These are phyloP conservation scores for Juncus inflexus DNA, from an alignment of 176 grass and related monocot genomes.

Conservation along the genomic window DNA sequence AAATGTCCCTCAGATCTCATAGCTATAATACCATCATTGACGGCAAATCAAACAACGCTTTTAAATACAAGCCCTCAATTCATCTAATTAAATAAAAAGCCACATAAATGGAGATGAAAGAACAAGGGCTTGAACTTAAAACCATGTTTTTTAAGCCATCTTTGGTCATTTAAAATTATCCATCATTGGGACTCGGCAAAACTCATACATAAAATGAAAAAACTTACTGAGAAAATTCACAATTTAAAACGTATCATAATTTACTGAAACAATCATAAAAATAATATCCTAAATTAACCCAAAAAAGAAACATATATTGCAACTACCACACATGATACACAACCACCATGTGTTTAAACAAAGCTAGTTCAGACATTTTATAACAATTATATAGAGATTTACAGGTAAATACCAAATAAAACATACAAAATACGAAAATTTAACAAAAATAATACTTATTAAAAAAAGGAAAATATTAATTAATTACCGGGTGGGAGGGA, in stretches of 20 bases:
- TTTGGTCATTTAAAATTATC: slow-evolving; percentile 37
- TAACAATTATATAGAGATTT: too few relatives aligned
- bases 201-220: background rate
- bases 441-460: background rate
- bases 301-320: background rate
- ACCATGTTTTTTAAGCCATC: slow-evolving; percentile 32
- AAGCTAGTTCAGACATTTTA: too few relatives aligned
- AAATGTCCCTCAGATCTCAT: slow-evolving; percentile 68
- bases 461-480: too few relatives aligned
- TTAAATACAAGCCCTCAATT: slow-evolving; percentile 38
- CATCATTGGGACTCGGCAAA: slow-evolving; percentile 44
- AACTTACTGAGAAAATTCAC: background rate
- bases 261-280: background rate
- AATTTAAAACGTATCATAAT: background rate
- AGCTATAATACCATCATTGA: slow-evolving; percentile 65
- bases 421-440: background rate
- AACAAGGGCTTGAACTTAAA: slow-evolving; percentile 40
- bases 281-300: background rate
- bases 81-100: slow-evolving; percentile 13
- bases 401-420: too few relatives aligned
- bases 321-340: background rate
- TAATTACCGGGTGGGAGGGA: slow-evolving; percentile 57
- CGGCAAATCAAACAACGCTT: slow-evolving; percentile 12
- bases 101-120: slow-evolving; percentile 18
- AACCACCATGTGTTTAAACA: background rate